These are phyloP conservation scores for Acacia confusa DNA, from an alignment of 306 rosid species.

Conservation along the genomic window DNA sequence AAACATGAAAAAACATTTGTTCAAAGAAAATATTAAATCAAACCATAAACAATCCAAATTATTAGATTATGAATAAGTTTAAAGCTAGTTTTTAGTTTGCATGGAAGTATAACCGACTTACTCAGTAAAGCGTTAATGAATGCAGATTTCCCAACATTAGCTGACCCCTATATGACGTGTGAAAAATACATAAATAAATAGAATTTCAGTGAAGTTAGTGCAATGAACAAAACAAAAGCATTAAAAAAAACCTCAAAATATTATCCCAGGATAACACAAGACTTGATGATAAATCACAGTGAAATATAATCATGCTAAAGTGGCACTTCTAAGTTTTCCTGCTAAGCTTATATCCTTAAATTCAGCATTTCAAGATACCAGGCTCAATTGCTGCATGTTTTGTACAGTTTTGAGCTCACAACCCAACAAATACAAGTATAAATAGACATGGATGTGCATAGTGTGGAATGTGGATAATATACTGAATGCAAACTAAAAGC, in stretches of 20 bases:
- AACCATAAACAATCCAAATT: neutral
- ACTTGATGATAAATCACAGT: neutral
- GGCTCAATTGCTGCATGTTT: neutral
- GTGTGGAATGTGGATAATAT: neutral
- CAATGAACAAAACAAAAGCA: neutral
- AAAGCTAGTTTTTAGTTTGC: neutral
- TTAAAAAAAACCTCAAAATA: neutral
- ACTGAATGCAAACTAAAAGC: neutral
- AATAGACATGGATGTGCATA: neutral
- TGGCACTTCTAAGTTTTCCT: neutral
- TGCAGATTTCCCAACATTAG: conserved; percentile 98
- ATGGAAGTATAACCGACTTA: conserved; percentile 46
- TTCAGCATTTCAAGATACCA: neutral
- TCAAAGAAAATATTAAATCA: conserved; percentile 17
- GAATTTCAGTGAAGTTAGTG: conserved; percentile 15
- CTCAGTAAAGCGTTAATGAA: conserved; percentile 86
- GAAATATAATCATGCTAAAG: neutral
- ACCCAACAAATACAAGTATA: neutral
- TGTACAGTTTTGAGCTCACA: neutral
- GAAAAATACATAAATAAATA: conserved; percentile 6
- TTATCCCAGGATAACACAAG: neutral
- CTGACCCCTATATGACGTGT: conserved; percentile 64
- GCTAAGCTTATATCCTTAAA: neutral
- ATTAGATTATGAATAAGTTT: conserved; percentile 10
- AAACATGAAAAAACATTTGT: conserved; percentile 6